phyloP scores from a whole-genome alignment of 305 asterid genomes.

The Andrographis paniculata region DNA sequence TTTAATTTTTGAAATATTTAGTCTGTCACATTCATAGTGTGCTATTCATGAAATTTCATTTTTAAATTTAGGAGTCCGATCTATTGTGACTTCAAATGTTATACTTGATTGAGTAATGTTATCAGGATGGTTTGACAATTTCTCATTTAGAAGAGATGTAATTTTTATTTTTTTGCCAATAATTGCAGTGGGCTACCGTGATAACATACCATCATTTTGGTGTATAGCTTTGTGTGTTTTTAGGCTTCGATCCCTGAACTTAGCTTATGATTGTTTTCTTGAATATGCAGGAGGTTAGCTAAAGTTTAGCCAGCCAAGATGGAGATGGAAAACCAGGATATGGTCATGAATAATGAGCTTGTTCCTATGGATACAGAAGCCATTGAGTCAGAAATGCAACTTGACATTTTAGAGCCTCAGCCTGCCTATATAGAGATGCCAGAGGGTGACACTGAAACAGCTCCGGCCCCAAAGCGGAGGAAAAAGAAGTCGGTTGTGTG shows the following conservation, averaged over 20 bases:
- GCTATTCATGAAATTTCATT: too few relatives aligned
- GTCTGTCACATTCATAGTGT: too few relatives aligned
- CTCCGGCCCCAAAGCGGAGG: slow-evolving; percentile 54
- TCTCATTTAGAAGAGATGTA: too few relatives aligned
- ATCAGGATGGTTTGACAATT: too few relatives aligned
- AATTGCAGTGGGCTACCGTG: too few relatives aligned
- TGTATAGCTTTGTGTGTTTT: background rate
- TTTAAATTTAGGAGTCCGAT: too few relatives aligned
- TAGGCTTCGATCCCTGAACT: background rate
- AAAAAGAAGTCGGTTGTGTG: slow-evolving; percentile 95
- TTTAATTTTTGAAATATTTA: too few relatives aligned
- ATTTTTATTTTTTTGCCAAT: too few relatives aligned
- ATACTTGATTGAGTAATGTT: too few relatives aligned
- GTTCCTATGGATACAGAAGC: slow-evolving; percentile 33
- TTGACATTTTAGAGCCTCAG: slow-evolving; percentile 37
- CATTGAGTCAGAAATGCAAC: slow-evolving; percentile 38
- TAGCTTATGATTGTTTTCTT: background rate
- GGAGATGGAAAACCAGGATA: slow-evolving; percentile 38
- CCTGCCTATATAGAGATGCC: slow-evolving; percentile 30
- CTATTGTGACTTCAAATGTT: too few relatives aligned
- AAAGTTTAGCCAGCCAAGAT: slow-evolving; percentile 21
- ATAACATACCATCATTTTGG: too few relatives aligned
- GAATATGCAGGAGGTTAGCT: slow-evolving; percentile 12
- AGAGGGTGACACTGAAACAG: slow-evolving; percentile 27
- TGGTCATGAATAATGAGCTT: slow-evolving; percentile 41